A percentile compares a stretch with the other conserved stretches of the same genome.
Conservation (phyloP, 768 basidiomycete genomes). For the Amanita muscaria region DNA sequence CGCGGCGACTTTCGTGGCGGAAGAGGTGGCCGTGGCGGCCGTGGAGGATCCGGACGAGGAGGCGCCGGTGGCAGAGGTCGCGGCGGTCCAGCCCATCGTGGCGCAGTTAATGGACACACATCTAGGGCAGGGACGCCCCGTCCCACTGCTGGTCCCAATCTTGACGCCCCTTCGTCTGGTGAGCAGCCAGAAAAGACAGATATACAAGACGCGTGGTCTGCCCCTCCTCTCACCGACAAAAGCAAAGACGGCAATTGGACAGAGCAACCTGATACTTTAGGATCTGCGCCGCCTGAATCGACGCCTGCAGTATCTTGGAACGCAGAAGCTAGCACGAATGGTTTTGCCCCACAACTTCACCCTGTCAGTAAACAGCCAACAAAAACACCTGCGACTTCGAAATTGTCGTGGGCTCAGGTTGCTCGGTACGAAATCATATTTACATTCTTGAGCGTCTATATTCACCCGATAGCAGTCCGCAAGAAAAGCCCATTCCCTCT, state of each 20-base stretch:
- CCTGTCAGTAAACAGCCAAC: slow-evolving; percentile 26
- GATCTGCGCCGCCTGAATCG: slow-evolving; percentile 19
- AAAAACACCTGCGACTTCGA: slow-evolving; percentile 64
- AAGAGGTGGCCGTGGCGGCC: slow-evolving; percentile 48
- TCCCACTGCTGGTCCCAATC: slow-evolving; percentile 16
- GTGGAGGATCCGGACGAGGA: slow-evolving; percentile 54
- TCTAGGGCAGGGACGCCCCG: slow-evolving; percentile 27
- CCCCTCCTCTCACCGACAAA: slow-evolving; percentile 17
- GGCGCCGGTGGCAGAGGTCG: slow-evolving; percentile 41
- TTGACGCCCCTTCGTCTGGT: slow-evolving; percentile 16
- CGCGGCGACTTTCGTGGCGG: slow-evolving; percentile 53
- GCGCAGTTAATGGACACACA: slow-evolving; percentile 32
- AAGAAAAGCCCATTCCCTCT: slow-evolving; percentile 50
- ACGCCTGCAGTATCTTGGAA: slow-evolving; percentile 28
- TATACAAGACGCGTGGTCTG: slow-evolving; percentile 12
- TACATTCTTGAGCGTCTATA: background rate
- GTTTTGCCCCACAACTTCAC: slow-evolving; percentile 22
- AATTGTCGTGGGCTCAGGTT: slow-evolving; percentile 82
- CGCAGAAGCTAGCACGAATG: slow-evolving; percentile 29
- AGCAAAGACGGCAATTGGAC: slow-evolving; percentile 25
- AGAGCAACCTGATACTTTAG: slow-evolving; percentile 27
- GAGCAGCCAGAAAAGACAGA: slow-evolving; percentile 21
- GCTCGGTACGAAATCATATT: slow-evolving; percentile 44
- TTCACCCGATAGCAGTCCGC: slow-evolving; percentile 32
- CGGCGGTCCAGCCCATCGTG: slow-evolving; percentile 37